Base-by-base conservation (phyloP, 352 stramenopile species). In the Globisporangium nagaii region DNA sequence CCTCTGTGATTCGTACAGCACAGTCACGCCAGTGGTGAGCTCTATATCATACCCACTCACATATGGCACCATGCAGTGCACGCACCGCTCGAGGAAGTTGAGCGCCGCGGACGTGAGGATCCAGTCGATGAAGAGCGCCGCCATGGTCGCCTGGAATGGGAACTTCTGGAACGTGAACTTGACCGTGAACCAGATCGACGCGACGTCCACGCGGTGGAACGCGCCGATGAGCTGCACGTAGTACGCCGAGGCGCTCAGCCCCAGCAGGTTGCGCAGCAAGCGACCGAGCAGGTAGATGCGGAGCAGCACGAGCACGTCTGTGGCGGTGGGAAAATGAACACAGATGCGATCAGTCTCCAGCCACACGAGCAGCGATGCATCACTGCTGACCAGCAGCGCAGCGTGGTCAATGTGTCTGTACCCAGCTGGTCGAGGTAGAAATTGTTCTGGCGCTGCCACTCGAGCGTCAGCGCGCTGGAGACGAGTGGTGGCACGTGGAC, bases 111-210 rank as follows among this genome's bases (percentile, higher is more conserved):
- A 79, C 22, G 75, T 84, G 41, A 84, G 42, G 7, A 82, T 39
- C 75, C 75, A 86, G 58, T 84, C 73, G 44, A 83, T 55, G 8
- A 59, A 36, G 10, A 86, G 51, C 27, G 76, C 61, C 32, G 52
- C 50, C 20, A 64, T 58, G 0, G 73, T 72, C 40, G 63, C 75
- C 39, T 69, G 53, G 30, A 84, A 64, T 19, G 75, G 75, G 37
- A 65, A 65, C 31, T 73, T 70, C 43, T 80, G 70, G 57, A 86
- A 82, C 30, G 66, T 61, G 56, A 68, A 84, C 70, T 86, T 86
- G 62, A 69, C 47, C 12, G 73, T 72, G 57, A 86, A 81, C 75
- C 75, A 86, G 31, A 82, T 70, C 1, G 70, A 80, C 19, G 66
- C 69, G n/a, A 81, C 57, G 53, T 86, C 59, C n/a, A 84, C 65